Conservation (phyloP, 805 yeast genomes). For the Wickerhamomyces ciferrii region DNA sequence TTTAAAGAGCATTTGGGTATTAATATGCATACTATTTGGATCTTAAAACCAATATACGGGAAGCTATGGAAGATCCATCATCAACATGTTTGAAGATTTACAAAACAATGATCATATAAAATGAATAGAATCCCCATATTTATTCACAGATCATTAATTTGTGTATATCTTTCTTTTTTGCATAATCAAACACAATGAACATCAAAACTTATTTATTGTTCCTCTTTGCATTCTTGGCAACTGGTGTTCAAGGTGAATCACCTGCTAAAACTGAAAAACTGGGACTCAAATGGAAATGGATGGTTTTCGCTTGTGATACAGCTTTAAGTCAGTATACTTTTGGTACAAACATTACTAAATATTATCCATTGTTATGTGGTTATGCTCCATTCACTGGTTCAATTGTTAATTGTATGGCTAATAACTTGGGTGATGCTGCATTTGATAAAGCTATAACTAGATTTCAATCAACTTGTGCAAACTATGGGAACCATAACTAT, state of each 20-base stretch:
- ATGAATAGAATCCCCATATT: too few relatives aligned
- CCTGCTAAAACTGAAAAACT: background rate
- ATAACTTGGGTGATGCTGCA: background rate
- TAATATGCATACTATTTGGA: too few relatives aligned
- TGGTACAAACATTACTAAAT: background rate
- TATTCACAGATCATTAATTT: too few relatives aligned
- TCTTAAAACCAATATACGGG: background rate
- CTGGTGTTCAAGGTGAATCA: background rate
- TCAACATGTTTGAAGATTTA: too few relatives aligned
- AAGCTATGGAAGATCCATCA: background rate
- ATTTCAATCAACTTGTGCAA: background rate
- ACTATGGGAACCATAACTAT: constrained; percentile 4
- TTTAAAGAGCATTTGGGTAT: too few relatives aligned
- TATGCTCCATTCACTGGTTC: constrained; percentile 1
- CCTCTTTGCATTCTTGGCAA: background rate
- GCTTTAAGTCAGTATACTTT: background rate
- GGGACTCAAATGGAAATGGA: background rate
- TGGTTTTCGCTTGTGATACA: background rate
- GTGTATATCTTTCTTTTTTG: too few relatives aligned
- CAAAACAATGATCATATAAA: background rate
- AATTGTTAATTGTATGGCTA: constrained; percentile 3
- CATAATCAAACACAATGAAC: background rate
- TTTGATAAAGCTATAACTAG: constrained; percentile 1
- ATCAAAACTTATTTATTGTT: background rate
- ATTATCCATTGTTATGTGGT: background rate